phyloP scores from a whole-genome alignment of 495 filamentous ascomycete genomes.

The Xylaria nigripes region DNA sequence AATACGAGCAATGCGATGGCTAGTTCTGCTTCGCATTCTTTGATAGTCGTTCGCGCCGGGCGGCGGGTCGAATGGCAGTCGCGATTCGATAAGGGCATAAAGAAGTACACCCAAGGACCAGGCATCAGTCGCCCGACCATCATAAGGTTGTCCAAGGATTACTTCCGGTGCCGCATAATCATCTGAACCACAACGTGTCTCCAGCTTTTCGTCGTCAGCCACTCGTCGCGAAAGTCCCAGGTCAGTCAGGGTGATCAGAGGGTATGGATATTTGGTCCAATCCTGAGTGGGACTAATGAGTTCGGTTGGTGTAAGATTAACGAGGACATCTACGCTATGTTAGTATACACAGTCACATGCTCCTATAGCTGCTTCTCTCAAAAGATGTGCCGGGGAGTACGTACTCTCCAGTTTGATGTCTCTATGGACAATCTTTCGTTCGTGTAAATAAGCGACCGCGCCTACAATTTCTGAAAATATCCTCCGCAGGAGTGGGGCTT shows the following conservation, averaged over 20 bases:
- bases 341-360: constrained; percentile 4
- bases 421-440: constrained; percentile 79
- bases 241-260: constrained; percentile 83
- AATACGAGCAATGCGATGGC: constrained; percentile 85
- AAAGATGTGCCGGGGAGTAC: constrained; percentile 23
- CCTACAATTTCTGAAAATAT: constrained; percentile 85
- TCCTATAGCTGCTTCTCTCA: background rate
- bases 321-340: constrained; percentile 64
- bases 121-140: constrained; percentile 84
- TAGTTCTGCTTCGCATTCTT: constrained; percentile 64
- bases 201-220: constrained; percentile 67
- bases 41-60: constrained; percentile 65
- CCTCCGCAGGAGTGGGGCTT: constrained; percentile 61
- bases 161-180: constrained; percentile 97
- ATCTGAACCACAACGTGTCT: constrained; percentile 87
- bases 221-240: constrained; percentile 84
- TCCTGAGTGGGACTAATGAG: constrained; percentile 39
- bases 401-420: constrained; percentile 98
- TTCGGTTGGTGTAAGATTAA: constrained; percentile 61
- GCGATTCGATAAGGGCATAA: constrained; percentile 86
- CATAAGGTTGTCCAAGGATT: constrained; percentile 89
- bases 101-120: constrained; percentile 93
- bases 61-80: constrained; percentile 83
- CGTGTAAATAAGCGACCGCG: constrained; percentile 80
- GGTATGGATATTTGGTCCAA: constrained; percentile 65